These are phyloP conservation scores for Iberis amara DNA, from an alignment of 441 rosid species.

Conservation along the genomic window DNA sequence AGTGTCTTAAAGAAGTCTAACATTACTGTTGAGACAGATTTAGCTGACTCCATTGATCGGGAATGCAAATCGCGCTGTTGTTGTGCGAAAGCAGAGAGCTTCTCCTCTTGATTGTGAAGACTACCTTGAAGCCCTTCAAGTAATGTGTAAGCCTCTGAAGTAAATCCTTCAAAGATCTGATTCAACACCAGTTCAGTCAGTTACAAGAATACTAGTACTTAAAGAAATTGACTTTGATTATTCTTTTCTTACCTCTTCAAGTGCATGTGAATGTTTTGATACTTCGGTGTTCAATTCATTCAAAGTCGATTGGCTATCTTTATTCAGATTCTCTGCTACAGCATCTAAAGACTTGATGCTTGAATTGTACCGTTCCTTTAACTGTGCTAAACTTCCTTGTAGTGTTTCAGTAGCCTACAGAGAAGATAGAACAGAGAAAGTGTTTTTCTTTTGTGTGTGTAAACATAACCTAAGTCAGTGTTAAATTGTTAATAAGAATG, in stretches of 20 bases:
- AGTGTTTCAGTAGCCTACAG: constrained; percentile 80
- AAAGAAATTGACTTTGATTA: constrained; percentile 3
- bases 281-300: constrained; percentile 73
- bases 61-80: constrained; percentile 81
- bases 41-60: constrained; percentile 72
- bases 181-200: constrained; percentile 13
- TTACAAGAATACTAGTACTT: constrained; percentile 1
- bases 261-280: constrained; percentile 67
- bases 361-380: constrained; percentile 59
- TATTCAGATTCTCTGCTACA: constrained; percentile 66
- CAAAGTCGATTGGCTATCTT: constrained; percentile 64
- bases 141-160: constrained; percentile 72
- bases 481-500: too few relatives aligned
- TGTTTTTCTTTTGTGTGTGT: background rate
- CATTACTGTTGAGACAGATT: constrained; percentile 63
- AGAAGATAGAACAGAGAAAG: constrained; percentile 8
- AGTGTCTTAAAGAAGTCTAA: constrained; percentile 69
- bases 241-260: constrained; percentile 63
- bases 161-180: constrained; percentile 81
- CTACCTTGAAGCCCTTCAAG: constrained; percentile 80
- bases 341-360: constrained; percentile 70
- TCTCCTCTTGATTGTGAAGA: constrained; percentile 74
- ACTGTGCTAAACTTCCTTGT: constrained; percentile 56
- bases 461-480: background rate
- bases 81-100: constrained; percentile 63